Percentiles rank a stretch among this genome's conserved stretches.
Evolutionary conservation across 2,329 filamentous ascomycete species (phyloP).

Genomic region (Microcyclospora pomicola): DNA sequence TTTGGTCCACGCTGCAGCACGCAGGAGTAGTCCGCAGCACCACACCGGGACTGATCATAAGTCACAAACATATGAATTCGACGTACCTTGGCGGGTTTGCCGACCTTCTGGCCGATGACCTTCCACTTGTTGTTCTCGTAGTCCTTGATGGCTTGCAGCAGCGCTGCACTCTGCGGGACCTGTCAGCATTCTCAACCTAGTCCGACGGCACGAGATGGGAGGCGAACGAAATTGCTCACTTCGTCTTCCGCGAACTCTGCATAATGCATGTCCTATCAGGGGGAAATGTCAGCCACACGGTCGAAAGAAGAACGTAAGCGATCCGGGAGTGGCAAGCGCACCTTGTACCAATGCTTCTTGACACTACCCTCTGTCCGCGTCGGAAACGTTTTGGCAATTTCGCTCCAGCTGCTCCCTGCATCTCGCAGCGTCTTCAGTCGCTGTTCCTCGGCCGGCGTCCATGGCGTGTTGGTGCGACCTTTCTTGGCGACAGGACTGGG

Average conservation of each 20-base stretch:
- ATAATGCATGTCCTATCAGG: conserved; percentile 85
- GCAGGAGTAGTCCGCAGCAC: not conserved
- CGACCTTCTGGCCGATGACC: conserved; percentile 87
- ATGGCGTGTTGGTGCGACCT: conserved; percentile 94
- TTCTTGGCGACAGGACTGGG: conserved; percentile 57
- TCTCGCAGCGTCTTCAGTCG: conserved; percentile 89
- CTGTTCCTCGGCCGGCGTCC: conserved; percentile 89
- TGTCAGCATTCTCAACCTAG: conserved; percentile 11
- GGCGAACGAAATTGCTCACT: conserved; percentile 43
- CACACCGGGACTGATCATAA: not conserved
- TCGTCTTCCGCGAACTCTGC: conserved; percentile 97
- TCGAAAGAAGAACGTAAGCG: not conserved
- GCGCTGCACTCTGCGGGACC: conserved; percentile 50
- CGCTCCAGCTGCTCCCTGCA: conserved; percentile 85
- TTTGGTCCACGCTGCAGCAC: not conserved
- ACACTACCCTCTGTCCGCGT: conserved; percentile 90
- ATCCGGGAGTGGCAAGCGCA: conserved; percentile 24
- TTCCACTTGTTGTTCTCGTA: conserved; percentile 99
- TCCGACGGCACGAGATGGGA: conserved; percentile 14
- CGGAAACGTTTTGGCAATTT: conserved; percentile 97
- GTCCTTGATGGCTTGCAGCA: conserved; percentile 92
- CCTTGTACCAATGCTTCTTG: conserved; percentile 99
- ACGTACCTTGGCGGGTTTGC: conserved; percentile 85
- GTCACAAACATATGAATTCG: not conserved
- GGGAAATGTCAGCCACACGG: conserved; percentile 12